phyloP scores from a whole-genome alignment of 257 asterid genomes.

The Solanum sejunctum region DNA sequence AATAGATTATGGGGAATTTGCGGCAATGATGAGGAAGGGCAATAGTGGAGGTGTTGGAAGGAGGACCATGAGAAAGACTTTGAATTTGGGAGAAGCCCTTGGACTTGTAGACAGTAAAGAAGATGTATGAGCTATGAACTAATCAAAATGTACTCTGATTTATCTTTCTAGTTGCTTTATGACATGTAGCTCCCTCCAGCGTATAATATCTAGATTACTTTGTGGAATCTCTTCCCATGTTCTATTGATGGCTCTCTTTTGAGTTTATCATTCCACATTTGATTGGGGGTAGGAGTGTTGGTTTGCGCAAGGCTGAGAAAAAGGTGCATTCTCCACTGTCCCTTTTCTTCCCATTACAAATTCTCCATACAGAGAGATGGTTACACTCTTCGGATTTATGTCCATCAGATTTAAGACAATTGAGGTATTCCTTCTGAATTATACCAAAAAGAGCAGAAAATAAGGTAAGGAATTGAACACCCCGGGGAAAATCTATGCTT shows the following conservation, averaged over 20 bases:
- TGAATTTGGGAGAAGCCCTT: conserved; percentile 28
- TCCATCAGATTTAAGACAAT: too few species aligned
- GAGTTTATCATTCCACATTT: neutral
- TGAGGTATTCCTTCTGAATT: too few species aligned
- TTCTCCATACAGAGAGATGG: neutral
- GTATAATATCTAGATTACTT: neutral
- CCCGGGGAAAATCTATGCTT: neutral
- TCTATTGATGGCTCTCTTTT: neutral
- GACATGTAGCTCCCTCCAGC: neutral
- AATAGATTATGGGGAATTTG: conserved; percentile 34
- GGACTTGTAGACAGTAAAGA: conserved; percentile 10
- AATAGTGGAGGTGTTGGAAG: conserved; percentile 32
- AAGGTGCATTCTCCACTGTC: too few species aligned
- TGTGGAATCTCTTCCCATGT: neutral
- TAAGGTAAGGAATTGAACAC: too few species aligned
- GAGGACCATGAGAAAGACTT: conserved; percentile 28
- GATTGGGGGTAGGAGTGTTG: neutral
- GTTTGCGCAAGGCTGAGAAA: neutral
- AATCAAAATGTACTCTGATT: neutral
- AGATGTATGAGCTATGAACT: neutral
- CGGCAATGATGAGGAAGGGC: conserved; percentile 39
- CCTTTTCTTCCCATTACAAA: too few species aligned
- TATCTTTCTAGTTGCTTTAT: neutral
- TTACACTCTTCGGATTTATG: too few species aligned
- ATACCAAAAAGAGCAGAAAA: too few species aligned